phyloP scores from a whole-genome alignment of 345 rosid genomes.

The Eucalyptus cloeziana region DNA sequence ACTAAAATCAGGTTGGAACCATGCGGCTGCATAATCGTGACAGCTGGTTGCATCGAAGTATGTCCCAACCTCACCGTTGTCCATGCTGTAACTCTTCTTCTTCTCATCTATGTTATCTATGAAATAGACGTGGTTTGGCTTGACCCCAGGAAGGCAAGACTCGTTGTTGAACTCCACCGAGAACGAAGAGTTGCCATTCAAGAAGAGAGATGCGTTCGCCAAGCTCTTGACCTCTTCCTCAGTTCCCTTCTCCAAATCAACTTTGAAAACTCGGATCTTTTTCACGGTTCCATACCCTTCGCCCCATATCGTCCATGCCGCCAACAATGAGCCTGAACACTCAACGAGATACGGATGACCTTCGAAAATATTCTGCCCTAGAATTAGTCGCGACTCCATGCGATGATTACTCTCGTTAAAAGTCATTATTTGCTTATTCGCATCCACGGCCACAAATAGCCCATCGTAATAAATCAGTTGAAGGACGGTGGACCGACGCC shows the following conservation, averaged over 20 bases:
- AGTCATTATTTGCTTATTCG: not conserved
- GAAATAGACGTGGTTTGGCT: not conserved
- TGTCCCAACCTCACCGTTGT: not conserved
- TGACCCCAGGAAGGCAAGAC: not conserved
- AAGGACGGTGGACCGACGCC: not conserved
- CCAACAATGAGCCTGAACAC: not conserved
- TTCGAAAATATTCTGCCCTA: not conserved
- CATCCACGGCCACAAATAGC: not conserved
- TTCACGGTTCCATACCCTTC: not conserved
- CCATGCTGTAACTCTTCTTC: not conserved
- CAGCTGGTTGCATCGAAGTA: not conserved
- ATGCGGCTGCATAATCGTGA: not conserved
- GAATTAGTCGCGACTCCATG: not conserved
- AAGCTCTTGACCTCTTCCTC: not conserved
- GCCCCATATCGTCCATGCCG: not conserved
- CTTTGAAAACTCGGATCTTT: not conserved
- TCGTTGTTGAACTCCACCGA: not conserved
- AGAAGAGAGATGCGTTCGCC: not conserved
- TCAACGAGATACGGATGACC: not conserved
- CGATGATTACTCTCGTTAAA: not conserved
- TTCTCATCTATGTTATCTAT: not conserved
- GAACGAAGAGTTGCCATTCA: not conserved
- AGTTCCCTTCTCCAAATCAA: not conserved
- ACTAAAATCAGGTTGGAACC: not conserved
- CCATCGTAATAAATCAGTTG: not conserved